Conservation (phyloP, 148 eudicot species). For the Rhododendron vialii region DNA sequence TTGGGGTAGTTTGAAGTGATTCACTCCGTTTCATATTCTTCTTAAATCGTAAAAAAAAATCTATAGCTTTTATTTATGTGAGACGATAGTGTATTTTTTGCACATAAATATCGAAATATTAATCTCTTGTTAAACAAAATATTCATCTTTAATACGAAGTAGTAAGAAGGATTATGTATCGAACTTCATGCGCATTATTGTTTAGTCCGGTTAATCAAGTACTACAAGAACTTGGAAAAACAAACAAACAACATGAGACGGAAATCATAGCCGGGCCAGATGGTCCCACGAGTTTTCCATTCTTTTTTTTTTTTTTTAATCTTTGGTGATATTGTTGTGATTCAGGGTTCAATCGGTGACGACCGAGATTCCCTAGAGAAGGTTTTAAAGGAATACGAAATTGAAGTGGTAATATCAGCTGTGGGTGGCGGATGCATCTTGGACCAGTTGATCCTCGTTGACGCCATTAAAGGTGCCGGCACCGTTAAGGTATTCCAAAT, state of each 20-base stretch:
- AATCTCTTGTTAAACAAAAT: neutral
- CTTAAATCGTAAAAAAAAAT: too few species aligned
- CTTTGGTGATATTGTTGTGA: neutral
- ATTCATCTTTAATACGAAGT: neutral
- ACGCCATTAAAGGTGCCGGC: neutral
- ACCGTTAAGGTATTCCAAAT: neutral
- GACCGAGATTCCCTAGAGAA: slow-evolving; percentile 9
- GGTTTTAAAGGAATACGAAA: neutral
- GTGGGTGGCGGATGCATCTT: neutral
- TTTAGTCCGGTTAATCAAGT: neutral
- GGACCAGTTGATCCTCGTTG: slow-evolving; percentile 1
- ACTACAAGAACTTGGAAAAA: neutral
- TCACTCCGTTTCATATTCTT: too few species aligned
- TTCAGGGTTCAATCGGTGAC: slow-evolving; percentile 14
- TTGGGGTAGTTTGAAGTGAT: too few species aligned
- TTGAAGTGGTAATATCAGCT: slow-evolving; percentile 4
- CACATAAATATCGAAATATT: neutral
- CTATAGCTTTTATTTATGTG: too few species aligned
- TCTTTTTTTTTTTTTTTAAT: neutral
- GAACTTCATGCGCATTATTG: neutral
- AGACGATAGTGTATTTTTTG: neutral
- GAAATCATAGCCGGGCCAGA: too few species aligned
- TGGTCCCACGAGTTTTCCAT: neutral
- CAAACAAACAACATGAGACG: too few species aligned
- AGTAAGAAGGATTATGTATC: neutral